These are phyloP conservation scores for Breynia disticha DNA, from an alignment of 441 rosid genomes.

Conservation along the genomic window DNA sequence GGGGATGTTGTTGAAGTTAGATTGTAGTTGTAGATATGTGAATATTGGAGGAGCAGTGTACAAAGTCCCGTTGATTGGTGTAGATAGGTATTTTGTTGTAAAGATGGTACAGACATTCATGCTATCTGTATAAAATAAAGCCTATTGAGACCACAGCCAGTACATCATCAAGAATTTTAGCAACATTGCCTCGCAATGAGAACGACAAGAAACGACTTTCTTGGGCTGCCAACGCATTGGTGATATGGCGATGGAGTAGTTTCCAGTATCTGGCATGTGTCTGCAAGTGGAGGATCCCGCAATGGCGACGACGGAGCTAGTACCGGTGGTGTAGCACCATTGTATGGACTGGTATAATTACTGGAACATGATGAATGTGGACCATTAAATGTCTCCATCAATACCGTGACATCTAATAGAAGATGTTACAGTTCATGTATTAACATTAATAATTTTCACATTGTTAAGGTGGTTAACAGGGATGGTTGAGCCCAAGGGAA, in stretches of 20 bases:
- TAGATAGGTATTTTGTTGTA: not conserved
- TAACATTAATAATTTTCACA: conserved; percentile 45
- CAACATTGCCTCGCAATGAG: not conserved
- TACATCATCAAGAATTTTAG: no score
- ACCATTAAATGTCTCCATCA: conserved; percentile 22
- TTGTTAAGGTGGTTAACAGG: conserved; percentile 60
- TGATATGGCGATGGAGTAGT: conserved; percentile 14
- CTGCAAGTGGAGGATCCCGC: not conserved
- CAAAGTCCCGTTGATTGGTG: not conserved
- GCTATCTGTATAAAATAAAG: no score
- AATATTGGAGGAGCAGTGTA: not conserved
- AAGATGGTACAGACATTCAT: no score
- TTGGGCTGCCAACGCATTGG: not conserved
- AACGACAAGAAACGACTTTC: conserved; percentile 15
- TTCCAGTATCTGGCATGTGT: conserved; percentile 1
- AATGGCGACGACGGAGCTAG: conserved; percentile 7
- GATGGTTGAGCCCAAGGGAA: conserved; percentile 49
- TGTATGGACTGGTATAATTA: conserved; percentile 13
- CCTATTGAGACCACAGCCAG: no score
- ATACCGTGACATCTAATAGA: conserved; percentile 74
- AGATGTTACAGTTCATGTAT: conserved; percentile 41
- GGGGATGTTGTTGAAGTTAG: conserved; percentile 70
- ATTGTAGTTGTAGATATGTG: conserved; percentile 21
- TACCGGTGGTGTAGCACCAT: conserved; percentile 2
- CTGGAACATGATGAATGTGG: conserved; percentile 22